Conservation (phyloP, 2,329 filamentous ascomycete genomes). For the Penicillium sp. region DNA sequence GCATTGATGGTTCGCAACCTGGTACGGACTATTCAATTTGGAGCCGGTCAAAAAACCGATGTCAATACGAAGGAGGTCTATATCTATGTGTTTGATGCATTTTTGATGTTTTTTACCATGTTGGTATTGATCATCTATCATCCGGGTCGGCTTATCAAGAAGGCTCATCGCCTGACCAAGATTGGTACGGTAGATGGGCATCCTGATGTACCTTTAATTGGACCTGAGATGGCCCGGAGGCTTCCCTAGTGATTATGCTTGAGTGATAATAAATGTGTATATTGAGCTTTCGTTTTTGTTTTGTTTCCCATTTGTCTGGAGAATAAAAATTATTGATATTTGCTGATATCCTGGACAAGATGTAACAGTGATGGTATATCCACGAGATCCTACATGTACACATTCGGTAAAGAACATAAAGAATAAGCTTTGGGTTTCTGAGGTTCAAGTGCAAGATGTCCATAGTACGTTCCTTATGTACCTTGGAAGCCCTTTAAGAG, state of each 20-base stretch:
- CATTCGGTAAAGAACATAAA: not conserved
- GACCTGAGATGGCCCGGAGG: constrained; percentile 6
- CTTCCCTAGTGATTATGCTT: not conserved
- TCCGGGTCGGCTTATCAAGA: constrained; percentile 26
- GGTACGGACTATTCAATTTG: constrained; percentile 33
- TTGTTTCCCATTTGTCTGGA: not conserved
- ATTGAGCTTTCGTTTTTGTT: not conserved
- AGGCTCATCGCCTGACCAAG: constrained; percentile 16
- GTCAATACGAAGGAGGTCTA: constrained; percentile 29
- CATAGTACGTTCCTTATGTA: not conserved
- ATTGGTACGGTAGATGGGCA: constrained; percentile 5
- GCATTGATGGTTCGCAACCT: constrained; percentile 32
- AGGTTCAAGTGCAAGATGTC: not conserved
- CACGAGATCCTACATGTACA: not conserved
- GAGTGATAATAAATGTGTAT: not conserved
- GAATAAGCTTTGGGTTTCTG: not conserved
- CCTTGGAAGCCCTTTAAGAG: not conserved
- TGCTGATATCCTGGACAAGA: not conserved
- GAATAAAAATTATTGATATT: not conserved
- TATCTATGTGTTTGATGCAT: constrained; percentile 37
- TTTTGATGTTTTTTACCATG: constrained; percentile 28
- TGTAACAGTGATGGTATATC: not conserved
- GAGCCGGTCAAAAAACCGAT: constrained; percentile 8
- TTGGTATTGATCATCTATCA: constrained; percentile 26
- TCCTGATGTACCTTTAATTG: constrained; percentile 20